Conservation (phyloP, 1,139 yeast genomes). For the Saccharomyces hybrid region DNA sequence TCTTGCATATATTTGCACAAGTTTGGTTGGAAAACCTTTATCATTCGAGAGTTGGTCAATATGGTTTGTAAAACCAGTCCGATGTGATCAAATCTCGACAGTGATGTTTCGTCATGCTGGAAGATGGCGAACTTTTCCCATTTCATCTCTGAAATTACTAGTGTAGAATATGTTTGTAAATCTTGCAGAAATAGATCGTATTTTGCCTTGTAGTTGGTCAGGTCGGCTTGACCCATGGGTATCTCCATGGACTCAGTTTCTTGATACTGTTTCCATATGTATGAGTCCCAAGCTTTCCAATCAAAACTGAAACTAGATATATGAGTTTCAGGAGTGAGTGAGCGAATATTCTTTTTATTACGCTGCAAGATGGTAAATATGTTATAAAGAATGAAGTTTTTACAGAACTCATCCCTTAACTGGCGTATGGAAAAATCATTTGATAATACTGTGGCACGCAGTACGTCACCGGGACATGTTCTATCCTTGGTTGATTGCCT, state of each 20-base stretch:
- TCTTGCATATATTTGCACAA: background rate
- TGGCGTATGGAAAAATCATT: slow-evolving; percentile 6
- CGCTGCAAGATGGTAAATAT: slow-evolving; percentile 7
- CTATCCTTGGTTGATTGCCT: slow-evolving; percentile 4
- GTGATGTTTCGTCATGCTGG: background rate
- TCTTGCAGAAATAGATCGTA: slow-evolving; percentile 15
- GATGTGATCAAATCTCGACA: slow-evolving; percentile 1
- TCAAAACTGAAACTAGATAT: background rate
- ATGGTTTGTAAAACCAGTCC: background rate
- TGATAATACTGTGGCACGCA: slow-evolving; percentile 17
- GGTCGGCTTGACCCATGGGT: slow-evolving; percentile 9
- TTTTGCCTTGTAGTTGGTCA: slow-evolving; percentile 7
- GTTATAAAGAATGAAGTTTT: slow-evolving; percentile 14
- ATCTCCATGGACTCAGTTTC: slow-evolving; percentile 6
- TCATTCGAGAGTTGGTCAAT: background rate
- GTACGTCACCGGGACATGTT: slow-evolving; percentile 20
- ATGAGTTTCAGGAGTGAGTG: background rate
- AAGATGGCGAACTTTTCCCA: background rate
- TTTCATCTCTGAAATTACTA: slow-evolving; percentile 17
- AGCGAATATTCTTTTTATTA: background rate
- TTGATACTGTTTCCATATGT: slow-evolving; percentile 10
- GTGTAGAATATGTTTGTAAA: slow-evolving; percentile 13
- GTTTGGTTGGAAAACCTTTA: background rate
- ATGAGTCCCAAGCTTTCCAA: slow-evolving; percentile 17
- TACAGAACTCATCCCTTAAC: slow-evolving; percentile 16